Evolutionary conservation across 2,329 filamentous ascomycete genomes (phyloP), one percentile per base, ranked within the genome.

Genomic region (Pseudocercospora crystallina): DNA sequence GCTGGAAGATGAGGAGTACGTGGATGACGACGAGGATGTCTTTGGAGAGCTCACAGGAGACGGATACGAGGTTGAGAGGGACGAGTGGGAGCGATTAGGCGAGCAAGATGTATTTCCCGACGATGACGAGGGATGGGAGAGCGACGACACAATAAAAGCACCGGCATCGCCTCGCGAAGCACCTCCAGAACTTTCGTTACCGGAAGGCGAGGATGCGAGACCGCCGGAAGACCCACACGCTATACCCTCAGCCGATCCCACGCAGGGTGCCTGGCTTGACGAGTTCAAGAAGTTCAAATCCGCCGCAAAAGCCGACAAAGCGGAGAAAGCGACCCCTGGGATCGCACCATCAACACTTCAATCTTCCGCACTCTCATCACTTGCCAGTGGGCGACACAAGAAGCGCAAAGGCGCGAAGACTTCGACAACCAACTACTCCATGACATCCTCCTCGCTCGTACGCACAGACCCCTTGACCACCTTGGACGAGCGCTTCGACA

Each of bases 341-440:
- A 26, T 26, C 20, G 77, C 79, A 1, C 79, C 80, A 12, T 85
- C 84, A 2, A 86, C 86, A 57, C 65, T 86, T 40, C 83, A 87
- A 63, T 85, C 87, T 5, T 90, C 86, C 1, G 71, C 71, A n/a
- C 84, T 86, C 0, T 90, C 87, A 0, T 73, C 71, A 2, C 86
- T 88, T 1, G 87, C 85, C 55, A 89, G 88, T 32, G 90, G 90
- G 31, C 83, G 89, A 45, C 81, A 80, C 55, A 97, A 97, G 84
- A 96, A 96, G 81, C 84, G 92, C 66, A 97, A 96, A 77, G 92
- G 91, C 39, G 92, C 94, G 2, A 74, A 95, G 69, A 97, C 92
- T 3, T 89, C 87, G 58, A 86, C 88, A 0, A 94, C 90, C 1
- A 84, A 82, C 51, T 95, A 94, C 72, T 94, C 88, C 45, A 96